Percentiles rank a stretch among this genome's conserved stretches.
phyloP scores from a whole-genome alignment of 202 grass and related monocot species.

The Musa balbisiana region DNA sequence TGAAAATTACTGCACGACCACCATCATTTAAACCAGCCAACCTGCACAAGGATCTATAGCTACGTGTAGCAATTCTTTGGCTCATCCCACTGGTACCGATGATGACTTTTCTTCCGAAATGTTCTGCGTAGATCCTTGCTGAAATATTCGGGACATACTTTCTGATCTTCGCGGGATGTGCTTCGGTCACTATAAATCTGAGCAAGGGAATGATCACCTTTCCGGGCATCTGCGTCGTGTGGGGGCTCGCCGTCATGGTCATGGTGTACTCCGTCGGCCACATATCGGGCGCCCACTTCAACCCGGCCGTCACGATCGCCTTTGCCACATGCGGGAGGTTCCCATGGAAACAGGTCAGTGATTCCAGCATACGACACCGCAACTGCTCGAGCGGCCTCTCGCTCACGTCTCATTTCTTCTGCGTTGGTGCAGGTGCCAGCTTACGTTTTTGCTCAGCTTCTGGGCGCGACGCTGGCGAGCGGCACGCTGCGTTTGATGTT shows the following conservation, averaged over 20 bases:
- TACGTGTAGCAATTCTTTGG: no score
- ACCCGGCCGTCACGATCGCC: conserved; percentile 80
- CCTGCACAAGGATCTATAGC: no score
- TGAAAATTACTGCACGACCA: background rate
- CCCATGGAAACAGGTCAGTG: conserved; percentile 62
- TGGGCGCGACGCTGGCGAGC: conserved; percentile 57
- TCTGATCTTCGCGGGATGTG: conserved; percentile 91
- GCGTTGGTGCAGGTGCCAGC: conserved; percentile 43
- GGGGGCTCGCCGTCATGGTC: conserved; percentile 84
- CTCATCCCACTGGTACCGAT: no score
- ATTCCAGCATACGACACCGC: background rate
- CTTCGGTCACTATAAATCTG: conserved; percentile 71
- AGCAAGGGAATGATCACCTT: conserved; percentile 58
- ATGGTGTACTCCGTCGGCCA: conserved; percentile 92
- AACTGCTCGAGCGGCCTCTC: background rate
- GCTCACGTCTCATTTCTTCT: background rate
- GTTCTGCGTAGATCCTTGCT: conserved; percentile 43
- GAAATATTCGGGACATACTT: conserved; percentile 94
- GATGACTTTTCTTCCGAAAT: background rate
- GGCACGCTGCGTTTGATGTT: conserved; percentile 90
- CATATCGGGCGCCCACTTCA: conserved; percentile 95
- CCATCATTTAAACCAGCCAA: no score
- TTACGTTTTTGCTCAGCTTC: conserved; percentile 63
- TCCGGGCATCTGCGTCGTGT: conserved; percentile 77
- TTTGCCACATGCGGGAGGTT: conserved; percentile 80